Percentiles rank a stretch among this genome's conserved stretches.
These are phyloP conservation scores for Pyrenopolyporus hunteri DNA, from an alignment of 495 filamentous ascomycete species.

Conservation along the genomic window DNA sequence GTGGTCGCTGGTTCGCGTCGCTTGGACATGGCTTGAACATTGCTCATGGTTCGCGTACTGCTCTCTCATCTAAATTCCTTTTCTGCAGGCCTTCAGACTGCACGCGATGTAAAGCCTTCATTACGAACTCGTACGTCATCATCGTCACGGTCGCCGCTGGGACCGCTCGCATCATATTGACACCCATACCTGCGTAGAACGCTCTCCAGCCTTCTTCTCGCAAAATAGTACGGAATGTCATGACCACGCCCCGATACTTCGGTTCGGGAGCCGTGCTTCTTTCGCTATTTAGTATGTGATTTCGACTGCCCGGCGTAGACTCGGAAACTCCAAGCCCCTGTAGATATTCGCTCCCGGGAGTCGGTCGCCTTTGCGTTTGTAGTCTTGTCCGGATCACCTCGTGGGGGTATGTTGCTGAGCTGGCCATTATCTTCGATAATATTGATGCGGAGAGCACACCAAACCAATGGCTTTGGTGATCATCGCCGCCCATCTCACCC, in stretches of 20 bases:
- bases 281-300: constrained; percentile 34
- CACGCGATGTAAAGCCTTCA: constrained; percentile 57
- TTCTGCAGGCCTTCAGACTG: constrained; percentile 41
- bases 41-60: constrained; percentile 22
- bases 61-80: constrained; percentile 35
- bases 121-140: constrained; percentile 92
- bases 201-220: constrained; percentile 93
- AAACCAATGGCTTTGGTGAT: constrained; percentile 53
- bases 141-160: constrained; percentile 96
- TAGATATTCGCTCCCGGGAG: constrained; percentile 65
- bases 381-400: constrained; percentile 91
- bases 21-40: constrained; percentile 13
- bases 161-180: constrained; percentile 94
- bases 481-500: constrained; percentile 60
- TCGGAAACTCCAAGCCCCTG: constrained; percentile 60
- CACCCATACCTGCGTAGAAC: constrained; percentile 97
- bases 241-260: constrained; percentile 81
- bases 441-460: constrained; percentile 90
- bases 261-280: constrained; percentile 50
- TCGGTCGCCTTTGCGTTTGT: constrained; percentile 79
- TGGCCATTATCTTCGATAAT: constrained; percentile 91
- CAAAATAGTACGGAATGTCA: constrained; percentile 82
- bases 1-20: neutral
- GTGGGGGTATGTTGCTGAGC: constrained; percentile 94
- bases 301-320: constrained; percentile 34